Conservation (phyloP, 495 filamentous ascomycete genomes). For the Apodospora peruviana region DNA sequence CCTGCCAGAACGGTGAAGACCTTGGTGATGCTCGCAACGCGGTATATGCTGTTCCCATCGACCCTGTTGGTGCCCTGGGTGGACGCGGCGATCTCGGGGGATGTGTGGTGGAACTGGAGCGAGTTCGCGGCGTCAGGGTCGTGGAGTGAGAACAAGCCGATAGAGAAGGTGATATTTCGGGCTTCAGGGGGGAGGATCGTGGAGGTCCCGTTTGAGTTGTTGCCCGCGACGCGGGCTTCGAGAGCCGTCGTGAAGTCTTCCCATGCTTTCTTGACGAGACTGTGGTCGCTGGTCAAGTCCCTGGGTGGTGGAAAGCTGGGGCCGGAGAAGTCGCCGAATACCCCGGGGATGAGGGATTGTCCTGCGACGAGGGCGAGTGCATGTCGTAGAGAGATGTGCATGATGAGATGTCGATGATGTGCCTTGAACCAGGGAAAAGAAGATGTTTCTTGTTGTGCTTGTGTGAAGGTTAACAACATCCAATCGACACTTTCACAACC, state of each 20-base stretch:
- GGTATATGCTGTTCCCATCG: conserved; percentile 40
- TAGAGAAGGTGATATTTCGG: conserved; percentile 38
- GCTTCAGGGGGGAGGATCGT: neutral
- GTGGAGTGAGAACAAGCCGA: conserved; percentile 48
- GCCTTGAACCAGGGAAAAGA: neutral
- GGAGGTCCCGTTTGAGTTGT: neutral
- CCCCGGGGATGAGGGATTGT: conserved; percentile 1
- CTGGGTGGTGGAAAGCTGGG: conserved; percentile 31
- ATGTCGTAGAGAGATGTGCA: conserved; percentile 2
- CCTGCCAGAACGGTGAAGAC: conserved; percentile 37
- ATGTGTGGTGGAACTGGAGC: conserved; percentile 35
- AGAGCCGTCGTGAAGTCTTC: conserved; percentile 32
- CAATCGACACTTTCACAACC: neutral
- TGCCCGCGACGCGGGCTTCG: conserved; percentile 12
- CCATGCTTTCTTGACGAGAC: conserved; percentile 33
- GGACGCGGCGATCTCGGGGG: conserved; percentile 18
- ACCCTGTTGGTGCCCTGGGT: conserved; percentile 31
- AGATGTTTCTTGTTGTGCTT: neutral
- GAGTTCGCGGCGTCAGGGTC: conserved; percentile 22
- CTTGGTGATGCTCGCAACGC: conserved; percentile 41
- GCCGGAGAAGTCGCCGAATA: conserved; percentile 26
- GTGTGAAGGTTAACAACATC: neutral
- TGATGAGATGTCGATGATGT: conserved; percentile 1
- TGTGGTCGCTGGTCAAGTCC: conserved; percentile 31
- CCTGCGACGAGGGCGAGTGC: neutral